These are phyloP conservation scores for Pinus tabuliformis DNA, from an alignment of 75 land plant species.

Conservation along the genomic window DNA sequence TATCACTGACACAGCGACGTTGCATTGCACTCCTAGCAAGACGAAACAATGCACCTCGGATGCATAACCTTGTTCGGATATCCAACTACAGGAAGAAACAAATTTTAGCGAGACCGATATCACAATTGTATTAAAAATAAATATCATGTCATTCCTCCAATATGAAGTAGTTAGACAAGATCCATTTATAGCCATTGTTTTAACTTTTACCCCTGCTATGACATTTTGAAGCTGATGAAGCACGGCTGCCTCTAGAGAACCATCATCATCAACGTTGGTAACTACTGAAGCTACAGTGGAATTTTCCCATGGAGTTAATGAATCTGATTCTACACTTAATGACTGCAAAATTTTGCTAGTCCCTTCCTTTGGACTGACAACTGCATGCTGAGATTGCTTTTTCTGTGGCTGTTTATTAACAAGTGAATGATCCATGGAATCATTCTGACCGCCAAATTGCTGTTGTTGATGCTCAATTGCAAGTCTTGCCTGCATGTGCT, in stretches of 20 bases:
- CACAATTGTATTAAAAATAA: background rate
- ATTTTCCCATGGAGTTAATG: conserved; percentile 21
- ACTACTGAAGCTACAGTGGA: conserved; percentile 17
- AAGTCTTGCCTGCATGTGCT: conserved; percentile 83
- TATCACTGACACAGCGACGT: conserved; percentile 40
- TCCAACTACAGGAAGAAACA: conserved; percentile 65
- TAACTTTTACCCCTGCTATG: conserved; percentile 65
- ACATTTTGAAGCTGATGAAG: conserved; percentile 64
- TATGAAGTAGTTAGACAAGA: background rate
- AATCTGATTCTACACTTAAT: conserved; percentile 10
- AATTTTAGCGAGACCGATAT: conserved; percentile 2
- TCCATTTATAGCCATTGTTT: background rate
- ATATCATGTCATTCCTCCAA: background rate
- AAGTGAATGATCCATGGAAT: conserved; percentile 11
- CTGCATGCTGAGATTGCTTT: conserved; percentile 11
- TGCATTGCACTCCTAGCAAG: conserved; percentile 80
- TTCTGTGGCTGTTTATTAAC: conserved; percentile 10
- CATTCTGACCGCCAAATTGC: conserved; percentile 35
- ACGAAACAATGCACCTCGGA: conserved; percentile 86
- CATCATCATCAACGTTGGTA: conserved; percentile 12
- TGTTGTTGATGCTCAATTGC: conserved; percentile 79
- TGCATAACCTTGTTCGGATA: conserved; percentile 56
- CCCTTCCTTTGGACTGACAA: conserved; percentile 17
- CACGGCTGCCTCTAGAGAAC: conserved; percentile 40
- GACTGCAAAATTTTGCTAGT: conserved; percentile 2